Percentiles rank a stretch among this genome's conserved stretches.
These are phyloP conservation scores for Ensete glaucum DNA, from an alignment of 176 grass and related monocot species.

Conservation along the genomic window DNA sequence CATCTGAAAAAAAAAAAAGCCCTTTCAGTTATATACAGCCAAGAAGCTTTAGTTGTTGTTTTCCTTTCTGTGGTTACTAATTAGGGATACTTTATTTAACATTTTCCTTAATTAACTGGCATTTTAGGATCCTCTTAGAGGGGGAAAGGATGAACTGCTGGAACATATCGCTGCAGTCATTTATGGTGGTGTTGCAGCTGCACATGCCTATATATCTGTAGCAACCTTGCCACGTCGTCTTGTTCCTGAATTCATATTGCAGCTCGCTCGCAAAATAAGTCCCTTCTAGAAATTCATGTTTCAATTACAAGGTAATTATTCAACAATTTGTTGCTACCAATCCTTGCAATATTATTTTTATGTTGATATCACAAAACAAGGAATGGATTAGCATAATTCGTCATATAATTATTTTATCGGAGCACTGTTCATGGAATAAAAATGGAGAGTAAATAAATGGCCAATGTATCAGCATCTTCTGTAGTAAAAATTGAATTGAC, in stretches of 20 bases:
- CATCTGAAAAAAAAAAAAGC: too few species aligned
- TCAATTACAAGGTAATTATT: not conserved
- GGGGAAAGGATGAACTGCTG: conserved; percentile 72
- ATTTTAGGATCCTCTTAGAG: conserved; percentile 84
- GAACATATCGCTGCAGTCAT: conserved; percentile 56
- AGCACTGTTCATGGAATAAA: not conserved
- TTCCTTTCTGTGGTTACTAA: not conserved
- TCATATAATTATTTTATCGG: not conserved
- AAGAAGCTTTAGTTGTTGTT: too few species aligned
- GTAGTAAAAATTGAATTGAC: too few species aligned
- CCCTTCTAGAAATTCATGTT: conserved; percentile 47
- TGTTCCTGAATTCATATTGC: conserved; percentile 86
- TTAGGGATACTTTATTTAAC: not conserved
- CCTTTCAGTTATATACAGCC: too few species aligned
- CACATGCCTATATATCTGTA: conserved; percentile 15
- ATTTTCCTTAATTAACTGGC: conserved; percentile 17
- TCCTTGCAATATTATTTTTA: not conserved
- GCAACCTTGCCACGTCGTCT: conserved; percentile 60
- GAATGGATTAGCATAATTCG: not conserved
- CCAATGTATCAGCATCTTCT: too few species aligned
- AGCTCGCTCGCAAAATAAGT: conserved; percentile 64
- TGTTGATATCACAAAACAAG: not conserved
- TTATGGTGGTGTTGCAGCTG: conserved; percentile 29
- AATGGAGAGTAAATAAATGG: not conserved
- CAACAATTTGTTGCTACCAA: not conserved